These are phyloP conservation scores for Rugonectria rugulosa DNA, from an alignment of 2,329 filamentous ascomycete species.

Conservation along the genomic window DNA sequence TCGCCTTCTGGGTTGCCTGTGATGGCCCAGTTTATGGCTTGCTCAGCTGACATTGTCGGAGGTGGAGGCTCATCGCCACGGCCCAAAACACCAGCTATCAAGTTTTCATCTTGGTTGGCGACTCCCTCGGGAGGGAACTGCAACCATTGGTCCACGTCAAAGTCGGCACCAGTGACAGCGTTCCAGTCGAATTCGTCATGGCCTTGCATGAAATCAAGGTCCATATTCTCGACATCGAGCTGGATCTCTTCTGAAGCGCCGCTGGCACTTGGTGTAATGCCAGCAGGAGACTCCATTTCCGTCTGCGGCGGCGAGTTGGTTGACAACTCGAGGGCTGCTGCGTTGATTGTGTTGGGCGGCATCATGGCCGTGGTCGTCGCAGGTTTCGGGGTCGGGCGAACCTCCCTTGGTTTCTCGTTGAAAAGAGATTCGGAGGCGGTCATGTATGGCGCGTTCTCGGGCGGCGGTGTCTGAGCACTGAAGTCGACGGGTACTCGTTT, in stretches of 20 bases:
- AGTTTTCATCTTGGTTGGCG: constrained; percentile 47
- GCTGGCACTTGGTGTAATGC: constrained; percentile 55
- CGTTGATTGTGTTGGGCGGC: constrained; percentile 49
- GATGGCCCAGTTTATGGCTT: constrained; percentile 40
- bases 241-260: constrained; percentile 52
- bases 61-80: constrained; percentile 34
- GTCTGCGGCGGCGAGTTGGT: constrained; percentile 55
- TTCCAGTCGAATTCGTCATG: constrained; percentile 64
- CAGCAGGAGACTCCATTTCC: constrained; percentile 49
- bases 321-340: constrained; percentile 45
- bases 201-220: constrained; percentile 56
- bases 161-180: constrained; percentile 58
- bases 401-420: constrained; percentile 41
- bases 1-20: constrained; percentile 41
- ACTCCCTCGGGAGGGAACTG: constrained; percentile 62
- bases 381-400: constrained; percentile 20
- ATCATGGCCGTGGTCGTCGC: constrained; percentile 38
- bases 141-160: constrained; percentile 67
- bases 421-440: constrained; percentile 51
- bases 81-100: constrained; percentile 45
- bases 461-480: constrained; percentile 59
- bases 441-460: constrained; percentile 57
- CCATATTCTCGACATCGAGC: constrained; percentile 47
- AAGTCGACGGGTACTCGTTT: constrained; percentile 48
- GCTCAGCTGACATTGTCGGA: constrained; percentile 39